These are phyloP conservation scores for Lachnellula subtilissima DNA, from an alignment of 2,329 filamentous ascomycete species.

Conservation along the genomic window DNA sequence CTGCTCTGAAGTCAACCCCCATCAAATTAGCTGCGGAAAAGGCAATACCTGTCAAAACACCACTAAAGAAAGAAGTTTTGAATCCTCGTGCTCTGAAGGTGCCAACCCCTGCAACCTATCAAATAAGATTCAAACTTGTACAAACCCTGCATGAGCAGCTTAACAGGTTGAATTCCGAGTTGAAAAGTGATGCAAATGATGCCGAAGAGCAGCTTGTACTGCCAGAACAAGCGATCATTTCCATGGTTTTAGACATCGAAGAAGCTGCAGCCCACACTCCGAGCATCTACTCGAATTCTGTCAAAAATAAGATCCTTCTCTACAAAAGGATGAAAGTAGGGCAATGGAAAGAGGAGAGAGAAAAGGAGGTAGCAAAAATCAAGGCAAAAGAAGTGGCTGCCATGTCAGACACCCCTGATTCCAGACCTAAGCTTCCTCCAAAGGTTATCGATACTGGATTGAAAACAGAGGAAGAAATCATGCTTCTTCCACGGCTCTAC, in stretches of 20 bases:
- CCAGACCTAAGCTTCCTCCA: conserved; percentile 36
- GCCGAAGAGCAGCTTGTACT: conserved; percentile 52
- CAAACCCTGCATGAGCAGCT: conserved; percentile 62
- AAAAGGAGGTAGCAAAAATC: conserved; percentile 37
- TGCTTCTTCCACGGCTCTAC: conserved; percentile 56
- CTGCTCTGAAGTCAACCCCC: conserved; percentile 4
- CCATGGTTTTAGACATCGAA: conserved; percentile 70
- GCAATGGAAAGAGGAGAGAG: conserved; percentile 65
- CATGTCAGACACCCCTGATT: conserved; percentile 22
- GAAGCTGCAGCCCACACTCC: conserved; percentile 66
- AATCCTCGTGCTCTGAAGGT: conserved; percentile 62
- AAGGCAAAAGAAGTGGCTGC: conserved; percentile 33
- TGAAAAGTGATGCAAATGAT: conserved; percentile 47
- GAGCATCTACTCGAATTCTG: conserved; percentile 73
- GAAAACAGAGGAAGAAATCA: conserved; percentile 60
- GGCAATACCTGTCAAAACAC: conserved; percentile 13
- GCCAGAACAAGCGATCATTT: conserved; percentile 62
- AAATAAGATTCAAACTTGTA: conserved; percentile 52
- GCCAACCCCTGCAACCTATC: conserved; percentile 51
- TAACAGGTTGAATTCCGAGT: conserved; percentile 59
- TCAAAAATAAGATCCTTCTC: conserved; percentile 74
- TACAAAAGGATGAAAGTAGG: conserved; percentile 69
- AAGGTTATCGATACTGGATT: conserved; percentile 66
- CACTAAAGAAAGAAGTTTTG: conserved; percentile 47
- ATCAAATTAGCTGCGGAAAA: conserved; percentile 6